Percentiles rank a stretch among this genome's conserved stretches.
Conservation (phyloP, 192 early-diverging fungal genomes). For the Umbelopsis isabellina region DNA sequence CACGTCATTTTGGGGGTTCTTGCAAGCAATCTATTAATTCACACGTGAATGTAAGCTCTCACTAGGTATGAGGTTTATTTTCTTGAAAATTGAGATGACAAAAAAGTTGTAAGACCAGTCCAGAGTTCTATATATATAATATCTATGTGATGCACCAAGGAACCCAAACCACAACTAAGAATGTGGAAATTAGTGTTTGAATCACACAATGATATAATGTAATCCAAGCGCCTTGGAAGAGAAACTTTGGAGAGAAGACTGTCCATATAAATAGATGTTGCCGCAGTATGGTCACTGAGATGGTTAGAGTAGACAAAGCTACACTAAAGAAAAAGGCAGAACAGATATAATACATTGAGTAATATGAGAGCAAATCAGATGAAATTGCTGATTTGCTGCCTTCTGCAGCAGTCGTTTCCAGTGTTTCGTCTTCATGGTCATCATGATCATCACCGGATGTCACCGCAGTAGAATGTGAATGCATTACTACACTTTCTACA, state of each 20-base stretch:
- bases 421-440: constrained; percentile 6
- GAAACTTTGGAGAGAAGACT: constrained; percentile 80
- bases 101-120: background rate
- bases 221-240: constrained; percentile 77
- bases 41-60: no score
- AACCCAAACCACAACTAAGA: constrained; percentile 20
- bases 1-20: no score
- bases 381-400: constrained; percentile 17
- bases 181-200: constrained; percentile 38
- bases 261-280: constrained; percentile 84
- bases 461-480: constrained; percentile 28
- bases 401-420: background rate
- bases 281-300: constrained; percentile 64
- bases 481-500: constrained; percentile 10
- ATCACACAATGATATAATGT: constrained; percentile 43
- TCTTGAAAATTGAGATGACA: no score
- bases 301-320: constrained; percentile 56
- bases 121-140: background rate
- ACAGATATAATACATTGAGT: constrained; percentile 27
- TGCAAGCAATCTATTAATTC: no score
- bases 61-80: no score
- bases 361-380: constrained; percentile 20
- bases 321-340: constrained; percentile 26
- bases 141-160: constrained; percentile 24
- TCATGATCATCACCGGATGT: background rate